These are phyloP conservation scores for Pyricularia sp. DNA, from an alignment of 2,329 filamentous ascomycete species.

Conservation along the genomic window DNA sequence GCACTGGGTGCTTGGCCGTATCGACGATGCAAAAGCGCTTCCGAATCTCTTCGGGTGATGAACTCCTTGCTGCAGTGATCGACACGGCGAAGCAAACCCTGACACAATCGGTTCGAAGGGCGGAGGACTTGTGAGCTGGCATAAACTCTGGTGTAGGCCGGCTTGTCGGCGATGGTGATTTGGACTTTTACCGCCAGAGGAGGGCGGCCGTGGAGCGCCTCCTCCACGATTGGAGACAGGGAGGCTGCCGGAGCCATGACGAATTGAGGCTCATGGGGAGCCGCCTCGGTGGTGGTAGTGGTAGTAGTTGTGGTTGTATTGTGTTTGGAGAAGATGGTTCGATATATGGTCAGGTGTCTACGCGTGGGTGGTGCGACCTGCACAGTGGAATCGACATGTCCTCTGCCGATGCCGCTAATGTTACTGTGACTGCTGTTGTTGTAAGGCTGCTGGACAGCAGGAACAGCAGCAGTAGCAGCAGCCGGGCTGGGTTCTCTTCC, in stretches of 20 bases:
- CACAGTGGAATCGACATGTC: not conserved
- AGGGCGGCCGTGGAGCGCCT: not conserved
- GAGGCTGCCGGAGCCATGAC: conserved; percentile 3
- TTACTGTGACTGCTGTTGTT: not conserved
- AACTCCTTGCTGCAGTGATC: conserved; percentile 43
- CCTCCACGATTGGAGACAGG: conserved; percentile 5
- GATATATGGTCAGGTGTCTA: not conserved
- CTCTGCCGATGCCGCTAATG: not conserved
- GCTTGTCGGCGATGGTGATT: conserved; percentile 9
- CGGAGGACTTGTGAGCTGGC: conserved; percentile 32
- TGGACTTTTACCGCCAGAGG: conserved; percentile 8
- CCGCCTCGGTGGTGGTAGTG: not conserved
- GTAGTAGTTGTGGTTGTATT: not conserved
- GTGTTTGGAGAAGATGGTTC: not conserved
- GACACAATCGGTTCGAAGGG: conserved; percentile 35
- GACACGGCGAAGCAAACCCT: conserved; percentile 38
- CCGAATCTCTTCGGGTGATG: conserved; percentile 41
- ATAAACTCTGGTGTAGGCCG: conserved; percentile 32
- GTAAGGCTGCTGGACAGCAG: not conserved
- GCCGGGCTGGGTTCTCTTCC: not conserved
- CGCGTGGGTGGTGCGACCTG: not conserved
- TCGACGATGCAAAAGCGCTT: conserved; percentile 29
- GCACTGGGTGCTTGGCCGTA: conserved; percentile 24
- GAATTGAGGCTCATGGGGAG: conserved; percentile 4
- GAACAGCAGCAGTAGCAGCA: not conserved